Evolutionary conservation across 2,329 filamentous ascomycete species (phyloP).

Genomic region (Magnaporthiopsis incrustans): DNA sequence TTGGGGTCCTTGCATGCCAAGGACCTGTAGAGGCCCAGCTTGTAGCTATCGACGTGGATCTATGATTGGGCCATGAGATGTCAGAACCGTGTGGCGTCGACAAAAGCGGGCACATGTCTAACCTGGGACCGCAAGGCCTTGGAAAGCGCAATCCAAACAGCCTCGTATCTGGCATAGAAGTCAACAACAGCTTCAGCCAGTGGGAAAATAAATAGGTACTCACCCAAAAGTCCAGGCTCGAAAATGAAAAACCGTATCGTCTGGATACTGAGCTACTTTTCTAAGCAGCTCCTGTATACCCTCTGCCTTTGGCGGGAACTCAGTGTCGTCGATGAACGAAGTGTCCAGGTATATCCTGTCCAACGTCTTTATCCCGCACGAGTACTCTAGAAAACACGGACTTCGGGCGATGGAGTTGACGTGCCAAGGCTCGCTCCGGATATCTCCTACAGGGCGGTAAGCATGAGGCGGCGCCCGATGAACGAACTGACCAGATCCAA

Average conservation of each 20-base stretch:
- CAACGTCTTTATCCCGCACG: conserved; percentile 54
- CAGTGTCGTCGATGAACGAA: conserved; percentile 50
- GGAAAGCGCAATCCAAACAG: conserved; percentile 80
- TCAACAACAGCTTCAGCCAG: conserved; percentile 6
- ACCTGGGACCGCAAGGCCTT: conserved; percentile 59
- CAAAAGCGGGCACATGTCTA: conserved; percentile 10
- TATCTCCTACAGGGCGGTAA: conserved; percentile 44
- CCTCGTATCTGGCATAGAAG: conserved; percentile 55
- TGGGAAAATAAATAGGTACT: neutral
- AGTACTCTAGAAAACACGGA: conserved; percentile 68
- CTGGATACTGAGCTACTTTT: conserved; percentile 60
- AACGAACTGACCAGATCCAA: neutral
- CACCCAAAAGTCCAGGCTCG: conserved; percentile 81
- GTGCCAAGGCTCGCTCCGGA: conserved; percentile 81
- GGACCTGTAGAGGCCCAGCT: conserved; percentile 39
- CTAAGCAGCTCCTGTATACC: conserved; percentile 66
- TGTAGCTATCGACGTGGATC: conserved; percentile 80
- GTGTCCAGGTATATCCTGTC: conserved; percentile 88
- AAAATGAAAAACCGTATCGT: conserved; percentile 73
- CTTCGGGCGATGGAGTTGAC: conserved; percentile 64
- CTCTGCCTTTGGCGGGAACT: conserved; percentile 58
- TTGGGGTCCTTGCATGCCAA: conserved; percentile 15
- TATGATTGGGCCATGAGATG: conserved; percentile 18
- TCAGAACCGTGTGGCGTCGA: conserved; percentile 1
- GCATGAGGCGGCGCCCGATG: neutral